These are phyloP conservation scores for Naganishia friedmannii DNA, from an alignment of 768 basidiomycete genomes.

Conservation along the genomic window DNA sequence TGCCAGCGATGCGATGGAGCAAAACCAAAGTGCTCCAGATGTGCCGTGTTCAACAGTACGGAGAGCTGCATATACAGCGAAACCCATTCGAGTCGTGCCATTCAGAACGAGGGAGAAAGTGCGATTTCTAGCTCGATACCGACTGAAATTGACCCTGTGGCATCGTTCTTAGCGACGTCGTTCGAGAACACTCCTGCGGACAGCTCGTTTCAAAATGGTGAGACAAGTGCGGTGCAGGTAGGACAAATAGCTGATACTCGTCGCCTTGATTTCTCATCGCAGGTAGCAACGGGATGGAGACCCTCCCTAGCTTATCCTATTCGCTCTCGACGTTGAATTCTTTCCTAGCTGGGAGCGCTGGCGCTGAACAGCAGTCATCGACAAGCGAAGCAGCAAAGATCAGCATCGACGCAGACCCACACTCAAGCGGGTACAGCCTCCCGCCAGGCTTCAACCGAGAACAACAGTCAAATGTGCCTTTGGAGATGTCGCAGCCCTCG, in stretches of 20 bases:
- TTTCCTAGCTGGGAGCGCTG: background rate
- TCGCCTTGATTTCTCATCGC: background rate
- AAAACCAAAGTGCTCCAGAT: constrained; percentile 5
- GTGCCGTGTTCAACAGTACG: background rate
- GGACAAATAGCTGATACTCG: background rate
- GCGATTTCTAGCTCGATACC: background rate
- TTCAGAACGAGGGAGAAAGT: background rate
- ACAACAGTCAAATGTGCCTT: background rate
- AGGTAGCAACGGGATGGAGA: background rate
- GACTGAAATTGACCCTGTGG: background rate
- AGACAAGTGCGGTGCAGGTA: background rate
- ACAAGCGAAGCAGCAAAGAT: background rate
- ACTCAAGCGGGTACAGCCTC: background rate
- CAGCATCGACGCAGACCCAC: background rate
- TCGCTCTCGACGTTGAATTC: background rate
- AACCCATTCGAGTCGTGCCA: background rate
- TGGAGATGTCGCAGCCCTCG: background rate
- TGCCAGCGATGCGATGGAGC: constrained; percentile 15
- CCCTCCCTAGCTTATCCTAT: background rate
- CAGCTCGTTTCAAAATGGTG: constrained; percentile 1
- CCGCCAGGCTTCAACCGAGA: background rate
- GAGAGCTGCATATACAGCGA: background rate
- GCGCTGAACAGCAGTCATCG: background rate
- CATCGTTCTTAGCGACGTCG: background rate
- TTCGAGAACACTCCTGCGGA: background rate